These are phyloP conservation scores for Candida yuanshanica DNA, from an alignment of 805 yeast genomes.

Conservation along the genomic window DNA sequence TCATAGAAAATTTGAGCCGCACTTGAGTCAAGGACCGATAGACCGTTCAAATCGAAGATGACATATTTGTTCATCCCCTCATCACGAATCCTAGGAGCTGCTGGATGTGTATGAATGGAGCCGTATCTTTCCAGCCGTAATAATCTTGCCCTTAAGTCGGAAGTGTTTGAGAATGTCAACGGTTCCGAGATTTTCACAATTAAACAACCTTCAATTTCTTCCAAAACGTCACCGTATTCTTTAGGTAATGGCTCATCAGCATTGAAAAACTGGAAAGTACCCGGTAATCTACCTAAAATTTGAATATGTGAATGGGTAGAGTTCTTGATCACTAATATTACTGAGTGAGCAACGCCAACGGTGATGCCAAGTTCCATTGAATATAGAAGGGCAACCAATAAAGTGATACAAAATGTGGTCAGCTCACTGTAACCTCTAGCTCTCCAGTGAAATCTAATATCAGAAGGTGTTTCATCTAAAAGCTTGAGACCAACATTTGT, in stretches of 20 bases:
- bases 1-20: constrained; percentile 70
- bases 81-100: constrained; percentile 47
- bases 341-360: constrained; percentile 77
- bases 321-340: constrained; percentile 73
- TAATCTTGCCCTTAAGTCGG: constrained; percentile 64
- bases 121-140: constrained; percentile 73
- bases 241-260: constrained; percentile 55
- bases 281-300: constrained; percentile 65
- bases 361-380: constrained; percentile 89
- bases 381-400: constrained; percentile 56
- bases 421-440: constrained; percentile 77
- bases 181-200: constrained; percentile 86
- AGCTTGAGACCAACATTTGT: constrained; percentile 71
- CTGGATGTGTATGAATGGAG: constrained; percentile 70
- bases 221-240: constrained; percentile 25
- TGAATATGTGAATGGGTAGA: constrained; percentile 81
- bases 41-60: constrained; percentile 75
- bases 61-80: constrained; percentile 46
- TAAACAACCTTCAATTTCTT: constrained; percentile 62
- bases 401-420: constrained; percentile 58
- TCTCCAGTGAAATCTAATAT: constrained; percentile 63
- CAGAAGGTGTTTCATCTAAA: constrained; percentile 80
- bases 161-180: constrained; percentile 78
- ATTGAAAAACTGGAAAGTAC: constrained; percentile 57
- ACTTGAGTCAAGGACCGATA: constrained; percentile 74